These are phyloP conservation scores for Capronia coronata DNA, from an alignment of 2,329 filamentous ascomycete species.

Conservation along the genomic window DNA sequence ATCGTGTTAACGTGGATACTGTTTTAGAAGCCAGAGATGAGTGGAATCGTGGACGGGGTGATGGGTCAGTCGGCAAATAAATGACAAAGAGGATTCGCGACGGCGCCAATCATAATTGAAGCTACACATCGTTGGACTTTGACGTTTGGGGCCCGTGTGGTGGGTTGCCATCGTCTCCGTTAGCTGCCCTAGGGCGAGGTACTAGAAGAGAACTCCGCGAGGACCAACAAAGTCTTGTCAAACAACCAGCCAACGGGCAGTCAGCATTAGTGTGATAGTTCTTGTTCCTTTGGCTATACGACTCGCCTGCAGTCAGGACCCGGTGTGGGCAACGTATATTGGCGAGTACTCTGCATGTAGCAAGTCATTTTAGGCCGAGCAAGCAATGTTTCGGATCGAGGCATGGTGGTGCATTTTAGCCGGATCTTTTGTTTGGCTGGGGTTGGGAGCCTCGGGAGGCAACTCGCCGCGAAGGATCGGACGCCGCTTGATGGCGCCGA, in stretches of 20 bases:
- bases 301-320: too few species aligned
- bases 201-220: background rate
- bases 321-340: too few species aligned
- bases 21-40: background rate
- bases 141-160: background rate
- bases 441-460: background rate
- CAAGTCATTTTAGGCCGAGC: background rate
- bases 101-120: background rate
- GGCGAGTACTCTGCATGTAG: background rate
- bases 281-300: background rate
- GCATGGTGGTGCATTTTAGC: background rate
- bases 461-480: background rate
- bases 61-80: background rate
- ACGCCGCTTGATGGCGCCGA: background rate
- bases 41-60: background rate
- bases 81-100: background rate
- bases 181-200: background rate
- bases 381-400: too few species aligned
- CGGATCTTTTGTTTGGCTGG: background rate
- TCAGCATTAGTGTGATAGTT: background rate
- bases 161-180: background rate
- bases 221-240: too few species aligned
- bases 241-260: background rate
- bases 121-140: background rate
- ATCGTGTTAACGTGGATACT: background rate